These are phyloP conservation scores for Neonectria punicea DNA, from an alignment of 2,329 filamentous ascomycete species.

Conservation along the genomic window DNA sequence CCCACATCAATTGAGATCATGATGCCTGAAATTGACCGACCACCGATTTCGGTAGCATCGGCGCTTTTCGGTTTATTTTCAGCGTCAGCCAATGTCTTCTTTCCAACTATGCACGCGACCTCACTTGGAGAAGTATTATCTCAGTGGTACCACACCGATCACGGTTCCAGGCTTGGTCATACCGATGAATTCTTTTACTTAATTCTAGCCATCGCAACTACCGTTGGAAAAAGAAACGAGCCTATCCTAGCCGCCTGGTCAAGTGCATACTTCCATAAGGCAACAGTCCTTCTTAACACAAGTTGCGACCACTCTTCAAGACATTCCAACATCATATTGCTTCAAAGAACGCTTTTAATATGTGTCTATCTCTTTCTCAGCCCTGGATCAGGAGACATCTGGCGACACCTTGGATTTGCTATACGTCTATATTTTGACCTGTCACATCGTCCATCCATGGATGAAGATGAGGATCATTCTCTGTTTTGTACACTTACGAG, in stretches of 20 bases:
- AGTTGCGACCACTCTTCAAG: constrained; percentile 17
- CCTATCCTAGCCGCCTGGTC: constrained; percentile 1
- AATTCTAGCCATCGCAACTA: constrained; percentile 21
- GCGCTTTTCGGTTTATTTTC: neutral
- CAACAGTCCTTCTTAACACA: neutral
- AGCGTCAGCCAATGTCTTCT: neutral
- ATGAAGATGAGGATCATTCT: constrained; percentile 19
- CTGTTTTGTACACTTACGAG: constrained; percentile 26
- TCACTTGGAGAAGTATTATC: neutral
- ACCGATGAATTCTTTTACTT: constrained; percentile 18
- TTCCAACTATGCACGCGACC: neutral
- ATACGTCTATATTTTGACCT: constrained; percentile 27
- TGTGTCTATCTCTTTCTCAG: constrained; percentile 26
- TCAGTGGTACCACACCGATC: neutral
- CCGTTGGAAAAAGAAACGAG: constrained; percentile 15
- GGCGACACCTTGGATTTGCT: constrained; percentile 25
- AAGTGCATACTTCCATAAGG: constrained; percentile 6
- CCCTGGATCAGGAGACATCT: constrained; percentile 27
- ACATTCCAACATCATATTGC: constrained; percentile 15
- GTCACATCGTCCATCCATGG: constrained; percentile 26
- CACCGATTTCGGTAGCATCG: neutral
- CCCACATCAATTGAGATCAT: neutral
- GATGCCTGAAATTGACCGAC: neutral
- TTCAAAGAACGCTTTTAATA: constrained; percentile 25
- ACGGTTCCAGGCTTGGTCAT: neutral